A percentile compares a stretch with the other conserved stretches of the same genome.
Evolutionary conservation across 2,329 filamentous ascomycete genomes (phyloP).

Genomic region (Penicillium verrucosum): DNA sequence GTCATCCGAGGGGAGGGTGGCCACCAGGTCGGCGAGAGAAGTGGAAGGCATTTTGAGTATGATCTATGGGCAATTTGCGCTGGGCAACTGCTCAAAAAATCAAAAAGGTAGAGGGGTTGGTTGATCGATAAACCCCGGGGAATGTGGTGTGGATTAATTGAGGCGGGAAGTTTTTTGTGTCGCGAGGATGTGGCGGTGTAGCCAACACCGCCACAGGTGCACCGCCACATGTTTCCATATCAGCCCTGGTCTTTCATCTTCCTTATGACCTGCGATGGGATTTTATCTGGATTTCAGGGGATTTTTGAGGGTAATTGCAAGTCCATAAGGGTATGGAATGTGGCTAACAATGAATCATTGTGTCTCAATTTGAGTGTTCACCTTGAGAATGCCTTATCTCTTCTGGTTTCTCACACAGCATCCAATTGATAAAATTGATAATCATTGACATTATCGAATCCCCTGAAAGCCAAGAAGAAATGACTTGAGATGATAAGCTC

Average conservation of each 20-base stretch:
- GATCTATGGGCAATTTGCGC: constrained; percentile 13
- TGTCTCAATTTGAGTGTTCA: too few relatives aligned
- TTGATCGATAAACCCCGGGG: constrained; percentile 14
- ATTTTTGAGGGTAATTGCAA: neutral
- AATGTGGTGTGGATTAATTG: constrained; percentile 26
- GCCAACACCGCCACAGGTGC: constrained; percentile 2
- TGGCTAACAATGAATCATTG: neutral
- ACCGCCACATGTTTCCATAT: constrained; percentile 14
- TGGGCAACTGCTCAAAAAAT: constrained; percentile 13
- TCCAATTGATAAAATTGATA: neutral
- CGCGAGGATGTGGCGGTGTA: constrained; percentile 26
- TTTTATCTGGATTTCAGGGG: neutral
- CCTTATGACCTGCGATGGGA: neutral
- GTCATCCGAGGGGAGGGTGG: constrained; percentile 69
- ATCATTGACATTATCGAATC: neutral
- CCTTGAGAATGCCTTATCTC: neutral
- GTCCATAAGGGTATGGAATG: neutral
- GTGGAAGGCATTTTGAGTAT: constrained; percentile 48
- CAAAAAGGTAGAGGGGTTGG: constrained; percentile 14
- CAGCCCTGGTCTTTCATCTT: neutral
- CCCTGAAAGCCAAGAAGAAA: neutral
- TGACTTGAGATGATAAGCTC: neutral
- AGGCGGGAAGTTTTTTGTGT: constrained; percentile 28
- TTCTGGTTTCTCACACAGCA: neutral
- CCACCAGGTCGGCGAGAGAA: constrained; percentile 64